These are phyloP conservation scores for Medicago lupulina DNA, from an alignment of 306 rosid genomes.

Conservation along the genomic window DNA sequence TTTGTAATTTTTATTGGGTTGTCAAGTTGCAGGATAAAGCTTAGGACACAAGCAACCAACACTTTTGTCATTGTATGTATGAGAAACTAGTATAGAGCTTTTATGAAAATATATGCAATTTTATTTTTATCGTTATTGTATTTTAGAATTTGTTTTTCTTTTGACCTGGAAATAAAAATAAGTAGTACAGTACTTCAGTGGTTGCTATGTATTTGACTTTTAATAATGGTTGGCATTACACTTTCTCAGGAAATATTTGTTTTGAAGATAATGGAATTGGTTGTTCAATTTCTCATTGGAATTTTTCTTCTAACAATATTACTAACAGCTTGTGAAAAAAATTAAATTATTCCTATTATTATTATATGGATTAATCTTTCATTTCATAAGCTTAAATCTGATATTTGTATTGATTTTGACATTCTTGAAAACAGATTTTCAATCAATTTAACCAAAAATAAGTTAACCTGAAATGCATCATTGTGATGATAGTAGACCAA, in stretches of 20 bases:
- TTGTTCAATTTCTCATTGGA: no score
- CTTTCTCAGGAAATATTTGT: neutral
- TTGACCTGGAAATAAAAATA: conserved; percentile 2
- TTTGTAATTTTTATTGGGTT: conserved; percentile 48
- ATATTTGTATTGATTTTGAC: no score
- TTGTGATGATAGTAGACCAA: no score
- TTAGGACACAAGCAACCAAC: conserved; percentile 48
- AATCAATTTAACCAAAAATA: no score
- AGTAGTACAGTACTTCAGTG: neutral
- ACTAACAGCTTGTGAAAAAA: no score
- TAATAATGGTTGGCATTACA: neutral
- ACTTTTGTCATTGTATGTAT: conserved; percentile 57
- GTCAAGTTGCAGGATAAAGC: conserved; percentile 47
- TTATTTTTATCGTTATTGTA: neutral
- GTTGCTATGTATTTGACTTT: neutral
- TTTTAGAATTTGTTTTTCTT: neutral
- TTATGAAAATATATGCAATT: conserved; percentile 49
- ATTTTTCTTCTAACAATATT: no score
- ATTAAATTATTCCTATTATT: no score
- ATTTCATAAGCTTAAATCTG: no score
- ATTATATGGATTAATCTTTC: no score
- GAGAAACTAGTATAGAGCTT: conserved; percentile 53
- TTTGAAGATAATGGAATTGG: no score
- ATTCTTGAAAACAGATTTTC: no score
- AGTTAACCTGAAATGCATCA: no score